These are phyloP conservation scores for Amphichorda felina DNA, from an alignment of 2,329 filamentous ascomycete genomes.

Conservation along the genomic window DNA sequence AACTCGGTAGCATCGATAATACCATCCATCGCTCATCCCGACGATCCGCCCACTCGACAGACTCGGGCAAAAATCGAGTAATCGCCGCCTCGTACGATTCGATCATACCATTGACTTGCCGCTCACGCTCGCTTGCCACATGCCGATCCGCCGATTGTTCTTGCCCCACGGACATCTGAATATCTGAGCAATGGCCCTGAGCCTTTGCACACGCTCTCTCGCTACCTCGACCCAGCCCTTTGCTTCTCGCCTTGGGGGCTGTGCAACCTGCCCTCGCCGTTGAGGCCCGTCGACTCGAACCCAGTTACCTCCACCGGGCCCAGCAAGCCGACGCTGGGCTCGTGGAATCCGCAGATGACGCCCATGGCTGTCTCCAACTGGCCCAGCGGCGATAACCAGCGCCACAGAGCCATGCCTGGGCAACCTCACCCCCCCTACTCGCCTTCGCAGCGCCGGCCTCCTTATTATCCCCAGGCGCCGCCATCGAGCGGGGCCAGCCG, in stretches of 20 bases:
- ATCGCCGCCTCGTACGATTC: too few relatives aligned
- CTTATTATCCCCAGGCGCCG: neutral
- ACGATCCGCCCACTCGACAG: too few relatives aligned
- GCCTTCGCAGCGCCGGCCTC: neutral
- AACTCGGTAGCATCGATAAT: too few relatives aligned
- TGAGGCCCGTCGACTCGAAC: neutral
- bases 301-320: neutral
- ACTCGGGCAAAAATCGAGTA: too few relatives aligned
- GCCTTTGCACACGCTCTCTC: neutral
- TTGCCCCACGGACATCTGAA: too few relatives aligned
- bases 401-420: constrained; percentile 1
- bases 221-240: neutral
- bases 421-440: neutral
- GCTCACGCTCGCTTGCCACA: too few relatives aligned
- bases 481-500: too few relatives aligned
- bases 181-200: neutral
- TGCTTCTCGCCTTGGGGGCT: neutral
- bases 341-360: constrained; percentile 1
- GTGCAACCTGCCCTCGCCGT: neutral
- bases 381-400: neutral
- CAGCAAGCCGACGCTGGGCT: constrained; percentile 2
- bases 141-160: too few relatives aligned
- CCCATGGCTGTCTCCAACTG: constrained; percentile 2
- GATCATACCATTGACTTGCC: too few relatives aligned
- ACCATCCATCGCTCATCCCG: too few relatives aligned